Base-by-base conservation (phyloP, 228 moss, liverwort and hornwort genomes). In the Sphagnum magellanicum region DNA sequence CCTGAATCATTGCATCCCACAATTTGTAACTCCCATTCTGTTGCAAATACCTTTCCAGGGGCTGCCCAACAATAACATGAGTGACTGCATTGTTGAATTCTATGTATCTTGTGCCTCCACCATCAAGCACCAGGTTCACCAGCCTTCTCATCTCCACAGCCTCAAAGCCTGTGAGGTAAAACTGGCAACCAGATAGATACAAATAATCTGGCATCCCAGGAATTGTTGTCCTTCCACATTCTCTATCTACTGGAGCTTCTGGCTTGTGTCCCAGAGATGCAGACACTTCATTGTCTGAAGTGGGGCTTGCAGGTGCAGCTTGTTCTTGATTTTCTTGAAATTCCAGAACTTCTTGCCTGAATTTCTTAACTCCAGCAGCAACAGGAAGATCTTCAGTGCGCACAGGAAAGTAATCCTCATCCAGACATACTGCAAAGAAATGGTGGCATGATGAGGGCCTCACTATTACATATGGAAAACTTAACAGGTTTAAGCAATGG, bases 21-120 rank as follows among this genome's bases (percentile, higher is more conserved):
- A 32, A 32, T 32, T 32, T 32, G 32, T 32, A 2, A 32, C 32
- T 32, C 32, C 32, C 32, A 32, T 32, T 32, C 32, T 32, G 32
- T 32, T 32, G 32, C 32, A 32, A 32, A 32, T 32, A 32, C 32
- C 32, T 55, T 55, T 55, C 55, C 55, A 55, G 55, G 55, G 55
- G 9, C 55, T 8, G 55, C 49, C 95, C 92, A 63, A 96, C 74
- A 75, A 92, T 75, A 50, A 92, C 81, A 67, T 96, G 95, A 6
- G 92, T 92, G 64, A 96, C 79, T 59, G 81, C 79, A 17, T 91
- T 82, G 61, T 91, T 85, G 72, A 91, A 92, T 61, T 86, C 87
- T 68, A 92, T 74, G 49, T 88, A 76, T 64, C 95, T 79, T 47
- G 95, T 89, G 12, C 92, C 95, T 69, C 95, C 92, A 60, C 92